Percentiles rank a stretch among this genome's conserved stretches.
These are phyloP conservation scores for Pichia eremophila DNA, from an alignment of 805 yeast genomes.

Conservation along the genomic window DNA sequence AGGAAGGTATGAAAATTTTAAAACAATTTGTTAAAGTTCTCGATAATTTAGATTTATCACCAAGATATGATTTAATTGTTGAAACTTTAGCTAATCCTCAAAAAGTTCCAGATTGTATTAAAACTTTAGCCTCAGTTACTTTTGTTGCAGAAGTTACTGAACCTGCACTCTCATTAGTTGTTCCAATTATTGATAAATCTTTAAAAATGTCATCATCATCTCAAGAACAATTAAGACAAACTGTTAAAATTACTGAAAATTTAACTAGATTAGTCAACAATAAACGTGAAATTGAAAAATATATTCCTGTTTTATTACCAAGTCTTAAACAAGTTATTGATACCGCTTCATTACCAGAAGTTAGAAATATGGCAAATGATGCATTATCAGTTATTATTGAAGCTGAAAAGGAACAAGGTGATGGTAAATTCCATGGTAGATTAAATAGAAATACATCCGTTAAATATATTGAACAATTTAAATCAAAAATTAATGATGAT, in stretches of 20 bases:
- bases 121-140: constrained; percentile 83
- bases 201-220: constrained; percentile 79
- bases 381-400: constrained; percentile 75
- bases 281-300: constrained; percentile 81
- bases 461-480: constrained; percentile 29
- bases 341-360: constrained; percentile 93
- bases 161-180: constrained; percentile 82
- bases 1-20: constrained; percentile 68
- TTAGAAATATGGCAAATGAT: constrained; percentile 83
- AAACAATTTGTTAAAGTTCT: constrained; percentile 66
- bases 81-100: constrained; percentile 86
- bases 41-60: constrained; percentile 86
- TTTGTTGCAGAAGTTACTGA: constrained; percentile 98
- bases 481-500: constrained; percentile 27
- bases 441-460: constrained; percentile 46
- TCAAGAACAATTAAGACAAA: constrained; percentile 93
- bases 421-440: constrained; percentile 72
- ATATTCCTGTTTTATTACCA: constrained; percentile 82
- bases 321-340: constrained; percentile 81
- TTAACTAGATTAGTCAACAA: constrained; percentile 91
- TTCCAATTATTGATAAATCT: constrained; percentile 87
- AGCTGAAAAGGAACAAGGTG: constrained; percentile 61
- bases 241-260: constrained; percentile 92
- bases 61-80: constrained; percentile 75
- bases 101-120: constrained; percentile 82